Base-by-base conservation (phyloP, 2,329 filamentous ascomycete species). In the Trichoderma sp. region DNA sequence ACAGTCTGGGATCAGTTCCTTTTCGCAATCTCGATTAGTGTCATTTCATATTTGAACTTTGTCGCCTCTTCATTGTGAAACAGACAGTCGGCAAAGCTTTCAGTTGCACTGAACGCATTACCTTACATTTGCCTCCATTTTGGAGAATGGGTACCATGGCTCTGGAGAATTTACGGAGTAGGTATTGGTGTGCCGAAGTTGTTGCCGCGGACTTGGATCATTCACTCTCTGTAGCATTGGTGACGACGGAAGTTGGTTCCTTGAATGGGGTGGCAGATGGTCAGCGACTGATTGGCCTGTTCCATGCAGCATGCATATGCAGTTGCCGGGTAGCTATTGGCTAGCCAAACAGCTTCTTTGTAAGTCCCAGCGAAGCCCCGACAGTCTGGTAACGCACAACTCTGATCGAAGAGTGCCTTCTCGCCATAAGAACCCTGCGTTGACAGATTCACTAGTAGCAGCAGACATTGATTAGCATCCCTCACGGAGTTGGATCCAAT, bases 371-470 rank as follows among this genome's bases (percentile, higher is more conserved):
- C 39, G 43, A 64, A 34, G 52, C 62, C 62, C 54, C 30, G 52
- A 64, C 44, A 51, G 54, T 58, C n/a, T 58, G 52, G 52, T 64
- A 58, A 44, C 34, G 60, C 50, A 44, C 52, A 24, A n/a, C 28
- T 50, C 19, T 43, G 52, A 30, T 50, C 30, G 56, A 41, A n/a
- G 21, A 14, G 24, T 17, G 54, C 43, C 55, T 50, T 17, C 50
- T 59, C 26, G 24, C 9, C 24, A 19, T 1, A 56, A 30, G 15
- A 44, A 59, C 17, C 44, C 21, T 19, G 28, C 34, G 15, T 54
- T 52, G n/a, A 62, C 58, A 52, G 41, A 19, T 41, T 9, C 30
- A 34, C 39, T 30, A 39, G 54, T 17, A 10, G 21, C n/a, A 28
- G 47, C 26, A 52, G 17, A 28, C 26, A 19, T 19, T 45, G 3